Base-by-base conservation (phyloP, 2,329 filamentous ascomycete genomes). In the Cercospora sesami region DNA sequence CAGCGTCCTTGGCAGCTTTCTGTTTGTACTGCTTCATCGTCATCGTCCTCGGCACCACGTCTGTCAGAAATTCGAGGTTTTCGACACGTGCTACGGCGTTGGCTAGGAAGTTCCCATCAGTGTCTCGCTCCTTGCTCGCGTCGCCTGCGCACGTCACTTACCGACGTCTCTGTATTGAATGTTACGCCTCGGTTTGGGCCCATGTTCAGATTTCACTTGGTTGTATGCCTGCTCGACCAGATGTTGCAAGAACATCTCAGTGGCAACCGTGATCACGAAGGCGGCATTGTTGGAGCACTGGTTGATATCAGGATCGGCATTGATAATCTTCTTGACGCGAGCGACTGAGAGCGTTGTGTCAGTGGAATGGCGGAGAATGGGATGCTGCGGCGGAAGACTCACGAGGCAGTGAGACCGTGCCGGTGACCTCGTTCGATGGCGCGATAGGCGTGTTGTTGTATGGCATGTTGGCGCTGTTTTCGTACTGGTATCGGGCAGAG, bases 171-270 rank as follows among this genome's bases (percentile, higher is more conserved):
- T 92, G 83, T 99, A 99, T 79, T 98, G 95, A 70, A 99, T 91
- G 76, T 96, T 97, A 69, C 94, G 89, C 66, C 95, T 87, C 5
- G 94, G 94, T 79, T 98, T 98, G 74, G 91, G 88, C 0, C 69
- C 64, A 33, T 71, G 68, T 81, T 98, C 95, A 0, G 93, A 87
- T 77, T 95, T 96, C 75, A 94, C 91, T 75, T 96, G 91, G 75
- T 91, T 94, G 78, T 96, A 90, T 28, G 91, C 90, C 79, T 96
- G 91, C 70, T 91, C 87, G 21, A 94, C 89, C 28, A 99, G 87
- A 79, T 98, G 91, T 79, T 97, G 93, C 73, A 99, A 90, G 82
- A 99, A 98, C 86, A 97, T 90, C 81, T 99, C 95, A 3, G 95
- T 94, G 23, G 95, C 95, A 68, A 97, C 86, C 1, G 94, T 94